A percentile compares a stretch with the other conserved stretches of the same genome.
Conservation (phyloP, 2,329 filamentous ascomycete species). For the Dactylellina parvicollis region DNA sequence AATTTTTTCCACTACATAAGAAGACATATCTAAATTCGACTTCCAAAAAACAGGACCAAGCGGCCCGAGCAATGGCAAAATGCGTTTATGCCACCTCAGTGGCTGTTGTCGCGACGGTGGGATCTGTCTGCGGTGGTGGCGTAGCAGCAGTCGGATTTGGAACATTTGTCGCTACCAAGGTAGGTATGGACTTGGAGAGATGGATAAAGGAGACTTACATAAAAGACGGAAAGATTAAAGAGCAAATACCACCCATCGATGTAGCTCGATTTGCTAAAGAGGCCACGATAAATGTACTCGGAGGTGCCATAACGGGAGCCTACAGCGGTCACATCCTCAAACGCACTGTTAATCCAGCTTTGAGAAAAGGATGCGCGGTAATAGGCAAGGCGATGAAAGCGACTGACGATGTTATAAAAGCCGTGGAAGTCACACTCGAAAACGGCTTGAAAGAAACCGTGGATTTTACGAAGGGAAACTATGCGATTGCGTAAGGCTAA, state of each 20-base stretch:
- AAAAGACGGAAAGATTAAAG: not conserved
- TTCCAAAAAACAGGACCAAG: not conserved
- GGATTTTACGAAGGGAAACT: not conserved
- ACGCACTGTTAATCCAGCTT: not conserved
- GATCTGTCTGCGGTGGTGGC: not conserved
- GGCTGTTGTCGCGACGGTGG: not conserved
- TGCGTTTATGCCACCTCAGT: not conserved
- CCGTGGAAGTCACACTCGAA: not conserved
- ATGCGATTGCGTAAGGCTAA: not conserved
- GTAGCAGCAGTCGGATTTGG: not conserved
- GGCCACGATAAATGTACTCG: not conserved
- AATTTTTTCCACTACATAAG: not conserved
- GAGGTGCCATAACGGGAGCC: not conserved
- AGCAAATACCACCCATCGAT: not conserved
- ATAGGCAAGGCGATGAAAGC: not conserved
- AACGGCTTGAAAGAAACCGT: not conserved
- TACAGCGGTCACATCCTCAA: not conserved
- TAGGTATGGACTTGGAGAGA: not conserved
- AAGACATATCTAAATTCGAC: too few relatives aligned
- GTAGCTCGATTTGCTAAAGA: not conserved
- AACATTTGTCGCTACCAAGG: not conserved
- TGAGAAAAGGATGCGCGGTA: not conserved
- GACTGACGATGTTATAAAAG: not conserved
- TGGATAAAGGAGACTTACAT: not conserved
- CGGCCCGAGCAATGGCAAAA: not conserved